phyloP scores from a whole-genome alignment of 1,284 basidiomycete species.

The Ceratobasidium sp. region DNA sequence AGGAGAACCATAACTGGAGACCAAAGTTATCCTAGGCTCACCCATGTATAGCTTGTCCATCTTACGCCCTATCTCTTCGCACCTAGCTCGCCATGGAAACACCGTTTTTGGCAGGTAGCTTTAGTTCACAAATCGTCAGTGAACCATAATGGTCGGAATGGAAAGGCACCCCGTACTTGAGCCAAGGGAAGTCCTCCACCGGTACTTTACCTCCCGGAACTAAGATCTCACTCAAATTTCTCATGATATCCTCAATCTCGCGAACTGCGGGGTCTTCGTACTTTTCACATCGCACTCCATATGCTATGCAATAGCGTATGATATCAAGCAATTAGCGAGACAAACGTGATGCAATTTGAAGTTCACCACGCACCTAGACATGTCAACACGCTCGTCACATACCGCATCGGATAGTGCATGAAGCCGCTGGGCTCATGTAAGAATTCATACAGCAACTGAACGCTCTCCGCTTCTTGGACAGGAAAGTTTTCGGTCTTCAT shows the following conservation, averaged over 20 bases:
- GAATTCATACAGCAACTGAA: constrained; percentile 41
- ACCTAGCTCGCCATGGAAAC: constrained; percentile 23
- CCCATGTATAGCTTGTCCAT: constrained; percentile 32
- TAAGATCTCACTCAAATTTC: background rate
- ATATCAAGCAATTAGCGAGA: background rate
- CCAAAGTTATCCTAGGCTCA: background rate
- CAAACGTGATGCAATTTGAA: no score
- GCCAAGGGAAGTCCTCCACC: background rate
- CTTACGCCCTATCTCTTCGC: background rate
- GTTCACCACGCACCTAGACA: constrained; percentile 20
- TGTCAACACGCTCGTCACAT: constrained; percentile 37
- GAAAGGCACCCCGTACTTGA: background rate
- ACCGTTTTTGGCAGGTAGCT: constrained; percentile 18
- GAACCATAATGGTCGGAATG: background rate
- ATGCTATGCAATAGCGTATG: background rate
- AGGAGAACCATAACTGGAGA: background rate
- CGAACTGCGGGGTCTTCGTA: background rate
- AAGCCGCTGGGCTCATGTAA: constrained; percentile 35
- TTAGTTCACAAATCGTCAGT: background rate
- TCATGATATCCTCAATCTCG: constrained; percentile 17
- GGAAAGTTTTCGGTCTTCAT: constrained; percentile 22
- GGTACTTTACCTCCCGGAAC: background rate
- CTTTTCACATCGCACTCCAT: constrained; percentile 10
- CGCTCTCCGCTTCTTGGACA: constrained; percentile 39
- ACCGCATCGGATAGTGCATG: constrained; percentile 43